A percentile compares a stretch with the other conserved stretches of the same genome.
These are phyloP conservation scores for Zygosaccharomyces siamensis DNA, from an alignment of 805 yeast genomes.

Conservation along the genomic window DNA sequence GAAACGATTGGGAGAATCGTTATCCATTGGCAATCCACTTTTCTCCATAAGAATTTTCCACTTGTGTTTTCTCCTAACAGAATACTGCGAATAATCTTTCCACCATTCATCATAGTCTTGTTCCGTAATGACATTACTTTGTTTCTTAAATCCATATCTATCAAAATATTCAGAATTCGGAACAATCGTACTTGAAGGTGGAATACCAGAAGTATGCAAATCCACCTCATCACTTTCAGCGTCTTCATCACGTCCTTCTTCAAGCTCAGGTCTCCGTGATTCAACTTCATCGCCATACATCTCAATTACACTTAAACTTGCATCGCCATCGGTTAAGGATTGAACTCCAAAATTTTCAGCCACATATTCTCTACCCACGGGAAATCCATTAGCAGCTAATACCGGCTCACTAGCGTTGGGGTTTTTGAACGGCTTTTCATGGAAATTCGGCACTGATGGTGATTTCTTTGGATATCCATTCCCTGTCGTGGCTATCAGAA, in stretches of 20 bases:
- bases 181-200: conserved; percentile 3
- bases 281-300: conserved; percentile 34
- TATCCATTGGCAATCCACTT: conserved; percentile 52
- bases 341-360: conserved; percentile 3
- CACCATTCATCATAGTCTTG: conserved; percentile 74
- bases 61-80: conserved; percentile 61
- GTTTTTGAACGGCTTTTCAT: conserved; percentile 7
- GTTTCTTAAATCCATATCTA: conserved; percentile 82
- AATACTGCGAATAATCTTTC: conserved; percentile 56
- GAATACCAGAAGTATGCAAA: neutral
- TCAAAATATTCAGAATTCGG: conserved; percentile 42
- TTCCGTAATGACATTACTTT: conserved; percentile 47
- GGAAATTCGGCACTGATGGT: conserved; percentile 24
- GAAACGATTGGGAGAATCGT: conserved; percentile 56
- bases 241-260: neutral
- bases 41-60: conserved; percentile 68
- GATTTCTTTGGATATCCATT: conserved; percentile 15
- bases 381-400: conserved; percentile 2
- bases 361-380: neutral
- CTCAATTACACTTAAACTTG: conserved; percentile 36
- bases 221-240: conserved; percentile 10
- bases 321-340: conserved; percentile 22
- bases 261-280: conserved; percentile 6
- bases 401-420: conserved; percentile 12
- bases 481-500: conserved; percentile 1